Conservation (phyloP, 2,329 filamentous ascomycete species). For the Pseudopithomyces maydicus region DNA sequence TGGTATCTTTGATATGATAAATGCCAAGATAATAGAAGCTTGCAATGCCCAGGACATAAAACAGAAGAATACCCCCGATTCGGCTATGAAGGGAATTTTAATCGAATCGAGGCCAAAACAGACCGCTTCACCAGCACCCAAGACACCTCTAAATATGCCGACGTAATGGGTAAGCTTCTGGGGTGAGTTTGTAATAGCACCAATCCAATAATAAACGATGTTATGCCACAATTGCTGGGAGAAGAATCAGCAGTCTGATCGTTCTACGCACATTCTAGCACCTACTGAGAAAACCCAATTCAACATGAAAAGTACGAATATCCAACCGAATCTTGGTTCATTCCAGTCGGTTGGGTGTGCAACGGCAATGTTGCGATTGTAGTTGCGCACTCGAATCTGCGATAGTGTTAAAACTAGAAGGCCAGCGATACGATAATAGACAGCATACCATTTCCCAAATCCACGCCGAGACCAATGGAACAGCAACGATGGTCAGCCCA, state of each 20-base stretch:
- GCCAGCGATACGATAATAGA: background rate
- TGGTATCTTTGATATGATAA: slow-evolving; percentile 36
- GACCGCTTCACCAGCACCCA: slow-evolving; percentile 37
- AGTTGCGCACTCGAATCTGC: slow-evolving; percentile 36
- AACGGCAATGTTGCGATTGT: slow-evolving; percentile 28
- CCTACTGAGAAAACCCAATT: slow-evolving; percentile 34
- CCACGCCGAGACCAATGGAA: slow-evolving; percentile 34
- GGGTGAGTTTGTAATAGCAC: slow-evolving; percentile 37
- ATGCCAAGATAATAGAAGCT: slow-evolving; percentile 36
- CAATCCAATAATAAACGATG: slow-evolving; percentile 40
- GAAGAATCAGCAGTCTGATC: background rate
- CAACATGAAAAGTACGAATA: slow-evolving; percentile 38
- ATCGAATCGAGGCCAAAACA: slow-evolving; percentile 39
- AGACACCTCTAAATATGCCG: slow-evolving; percentile 35
- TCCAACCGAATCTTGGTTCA: slow-evolving; percentile 31
- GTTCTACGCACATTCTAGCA: background rate
- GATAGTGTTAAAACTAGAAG: background rate
- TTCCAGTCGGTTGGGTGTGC: slow-evolving; percentile 34
- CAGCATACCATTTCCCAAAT: slow-evolving; percentile 37
- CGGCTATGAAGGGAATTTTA: slow-evolving; percentile 34
- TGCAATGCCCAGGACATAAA: slow-evolving; percentile 32
- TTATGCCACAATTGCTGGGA: slow-evolving; percentile 35
- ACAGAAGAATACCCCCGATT: slow-evolving; percentile 36
- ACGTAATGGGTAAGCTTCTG: slow-evolving; percentile 39
- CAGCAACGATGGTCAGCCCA: slow-evolving; percentile 29